Evolutionary conservation across 805 yeast genomes (phyloP).

Genomic region (Yarrowia osloensis): DNA sequence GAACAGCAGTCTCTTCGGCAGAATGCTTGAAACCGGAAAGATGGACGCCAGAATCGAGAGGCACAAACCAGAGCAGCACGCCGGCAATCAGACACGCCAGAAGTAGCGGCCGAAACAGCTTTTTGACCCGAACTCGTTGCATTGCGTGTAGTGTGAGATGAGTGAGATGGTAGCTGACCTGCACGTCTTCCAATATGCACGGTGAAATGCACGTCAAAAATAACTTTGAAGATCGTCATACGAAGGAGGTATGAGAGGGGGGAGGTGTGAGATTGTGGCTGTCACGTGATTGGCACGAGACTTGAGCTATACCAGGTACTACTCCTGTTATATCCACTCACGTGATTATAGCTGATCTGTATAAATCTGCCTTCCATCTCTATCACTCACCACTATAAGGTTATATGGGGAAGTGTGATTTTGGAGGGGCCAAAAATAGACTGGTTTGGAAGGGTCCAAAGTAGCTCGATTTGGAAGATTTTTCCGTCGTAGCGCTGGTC

Average conservation of each 20-base stretch:
- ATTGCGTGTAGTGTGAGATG: not conserved
- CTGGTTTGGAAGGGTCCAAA: not conserved
- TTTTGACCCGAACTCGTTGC: not conserved
- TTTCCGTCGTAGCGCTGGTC: too few species aligned
- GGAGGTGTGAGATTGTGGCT: too few species aligned
- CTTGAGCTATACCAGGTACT: too few species aligned
- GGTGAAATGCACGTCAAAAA: not conserved
- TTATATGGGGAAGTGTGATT: not conserved
- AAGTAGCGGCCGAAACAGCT: not conserved
- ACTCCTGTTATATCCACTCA: too few species aligned
- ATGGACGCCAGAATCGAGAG: not conserved
- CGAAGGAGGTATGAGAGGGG: too few species aligned
- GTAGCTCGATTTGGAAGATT: not conserved
- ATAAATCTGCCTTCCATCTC: too few species aligned
- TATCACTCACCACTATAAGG: not conserved
- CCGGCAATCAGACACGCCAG: slow-evolving; percentile 2
- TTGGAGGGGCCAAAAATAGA: not conserved
- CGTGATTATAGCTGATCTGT: too few species aligned
- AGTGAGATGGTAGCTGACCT: too few species aligned
- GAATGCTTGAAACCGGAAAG: not conserved
- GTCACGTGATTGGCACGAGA: too few species aligned
- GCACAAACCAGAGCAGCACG: not conserved
- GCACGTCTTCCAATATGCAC: too few species aligned
- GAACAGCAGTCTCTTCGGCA: not conserved
- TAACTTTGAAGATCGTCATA: too few species aligned